These are phyloP conservation scores for Cyberlindnera xylosilytica DNA, from an alignment of 805 yeast species.

Conservation along the genomic window DNA sequence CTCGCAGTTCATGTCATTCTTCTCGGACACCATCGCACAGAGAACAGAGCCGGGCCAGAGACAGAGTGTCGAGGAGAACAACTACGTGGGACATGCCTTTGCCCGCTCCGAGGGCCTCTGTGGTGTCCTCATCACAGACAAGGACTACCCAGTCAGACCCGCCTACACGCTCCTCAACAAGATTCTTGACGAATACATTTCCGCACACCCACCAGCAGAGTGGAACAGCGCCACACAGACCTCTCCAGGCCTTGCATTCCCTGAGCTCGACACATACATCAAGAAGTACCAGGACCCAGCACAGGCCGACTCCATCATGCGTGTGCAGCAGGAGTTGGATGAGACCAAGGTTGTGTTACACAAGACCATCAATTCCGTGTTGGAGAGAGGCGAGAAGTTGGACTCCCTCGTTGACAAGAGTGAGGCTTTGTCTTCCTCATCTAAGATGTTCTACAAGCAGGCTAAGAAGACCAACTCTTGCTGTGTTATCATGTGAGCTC, in stretches of 20 bases:
- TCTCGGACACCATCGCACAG: conserved; percentile 83
- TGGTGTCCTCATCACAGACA: conserved; percentile 89
- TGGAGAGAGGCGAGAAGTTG: conserved; percentile 94
- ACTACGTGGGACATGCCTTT: conserved; percentile 88
- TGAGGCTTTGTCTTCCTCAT: conserved; percentile 82
- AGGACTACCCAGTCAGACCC: conserved; percentile 95
- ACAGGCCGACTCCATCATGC: conserved; percentile 95
- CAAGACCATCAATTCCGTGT: conserved; percentile 89
- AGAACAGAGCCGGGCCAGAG: conserved; percentile 89
- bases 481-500: conserved; percentile 63
- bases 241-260: conserved; percentile 45
- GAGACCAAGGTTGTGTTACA: conserved; percentile 96
- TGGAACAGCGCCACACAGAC: conserved; percentile 58
- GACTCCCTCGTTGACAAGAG: conserved; percentile 94
- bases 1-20: conserved; percentile 91
- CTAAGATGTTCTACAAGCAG: conserved; percentile 94
- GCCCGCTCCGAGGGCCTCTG: conserved; percentile 87
- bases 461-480: conserved; percentile 94
- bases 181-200: conserved; percentile 83
- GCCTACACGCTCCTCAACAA: conserved; percentile 92
- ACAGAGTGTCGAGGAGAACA: conserved; percentile 86
- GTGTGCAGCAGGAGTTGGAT: conserved; percentile 95
- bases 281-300: conserved; percentile 92
- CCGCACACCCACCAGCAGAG: conserved; percentile 71
- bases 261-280: conserved; percentile 65